Base-by-base conservation (phyloP, 1,284 basidiomycete genomes). In the Polyporus tsugae region DNA sequence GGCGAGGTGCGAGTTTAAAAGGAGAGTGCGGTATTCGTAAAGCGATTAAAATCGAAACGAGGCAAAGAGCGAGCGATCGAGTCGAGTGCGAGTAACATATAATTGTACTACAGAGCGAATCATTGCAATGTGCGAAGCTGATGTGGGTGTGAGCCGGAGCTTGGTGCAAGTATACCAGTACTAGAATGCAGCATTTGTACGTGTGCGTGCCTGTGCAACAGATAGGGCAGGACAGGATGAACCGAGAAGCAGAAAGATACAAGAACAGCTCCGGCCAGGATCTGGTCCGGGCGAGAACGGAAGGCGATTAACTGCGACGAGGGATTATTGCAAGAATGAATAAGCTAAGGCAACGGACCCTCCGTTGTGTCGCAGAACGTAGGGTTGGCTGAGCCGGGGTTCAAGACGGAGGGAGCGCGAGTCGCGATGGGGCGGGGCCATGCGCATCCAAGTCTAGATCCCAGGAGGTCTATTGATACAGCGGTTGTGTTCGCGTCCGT, bases 381-480 rank as follows among this genome's bases (percentile, higher is more conserved):
- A 29, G 22, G 15, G 57, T n/a, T 22, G 41, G 39, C 52, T n/a
- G 64, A 10, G 17, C 41, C 36, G 10, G n/a, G n/a, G 42, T 39
- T 7, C 39, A 35, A 22, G 55, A 62, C 39, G 49, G 22, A 49
- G 22, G 53, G 42, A 25, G n/a, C 36, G 33, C 41, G 42, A 38
- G 61, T 35, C 42, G 65, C 25, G 60, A 36, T 44, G 46, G 59
- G 46, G 52, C 25, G 41, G 64, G 52, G 59, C 15, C 33, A 59
- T 41, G 57, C 46, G 62, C 39, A 33, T 59, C 42, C 33, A 17
- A 38, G 59, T 60, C 49, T 25, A 35, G 49, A 49, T 46, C 60
- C 67, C 58, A 60, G 41, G 33, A 17, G 58, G 35, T n/a, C 46
- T 72, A 72, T 65, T 66, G 69, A 70, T 72, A 72, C 71, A 72